Evolutionary conservation across 2,329 filamentous ascomycete genomes (phyloP).

Genomic region (Amylocarpus encephaloides): DNA sequence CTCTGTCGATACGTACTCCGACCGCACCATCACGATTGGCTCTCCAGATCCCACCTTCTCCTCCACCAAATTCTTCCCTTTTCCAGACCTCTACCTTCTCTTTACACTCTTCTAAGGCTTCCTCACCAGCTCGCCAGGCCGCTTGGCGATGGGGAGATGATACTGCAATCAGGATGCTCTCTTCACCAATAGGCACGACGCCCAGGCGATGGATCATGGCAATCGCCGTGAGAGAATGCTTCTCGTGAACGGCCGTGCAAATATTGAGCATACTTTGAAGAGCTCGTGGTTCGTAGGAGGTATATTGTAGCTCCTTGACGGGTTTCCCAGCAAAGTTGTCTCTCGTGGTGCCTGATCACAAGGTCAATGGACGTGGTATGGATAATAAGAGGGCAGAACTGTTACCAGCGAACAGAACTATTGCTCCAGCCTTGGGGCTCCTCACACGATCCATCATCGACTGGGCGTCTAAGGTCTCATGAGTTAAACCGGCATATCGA

Average conservation of each 20-base stretch:
- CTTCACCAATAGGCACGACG: constrained; percentile 80
- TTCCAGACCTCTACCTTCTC: constrained; percentile 92
- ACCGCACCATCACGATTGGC: constrained; percentile 70
- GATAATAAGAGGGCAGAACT: constrained; percentile 2
- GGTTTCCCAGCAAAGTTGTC: constrained; percentile 65
- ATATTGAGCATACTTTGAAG: constrained; percentile 63
- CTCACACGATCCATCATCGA: constrained; percentile 60
- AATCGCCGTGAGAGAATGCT: constrained; percentile 64
- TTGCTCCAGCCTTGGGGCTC: constrained; percentile 66
- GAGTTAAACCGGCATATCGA: constrained; percentile 65
- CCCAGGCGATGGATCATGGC: constrained; percentile 82
- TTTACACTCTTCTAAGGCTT: constrained; percentile 83
- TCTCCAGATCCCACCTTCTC: constrained; percentile 73
- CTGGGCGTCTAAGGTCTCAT: constrained; percentile 50
- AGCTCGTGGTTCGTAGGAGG: constrained; percentile 65
- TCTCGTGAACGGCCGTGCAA: constrained; percentile 47
- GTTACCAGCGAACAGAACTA: constrained; percentile 69
- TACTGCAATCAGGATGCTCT: constrained; percentile 86
- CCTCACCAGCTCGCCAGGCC: constrained; percentile 83
- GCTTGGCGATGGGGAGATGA: constrained; percentile 76
- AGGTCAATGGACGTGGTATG: constrained; percentile 12
- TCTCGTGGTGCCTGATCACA: constrained; percentile 60
- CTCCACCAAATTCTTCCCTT: constrained; percentile 75
- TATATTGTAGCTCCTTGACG: constrained; percentile 71
- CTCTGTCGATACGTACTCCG: constrained; percentile 18